Conservation (phyloP, 805 yeast species). For the Kodamaea hsintzibuensis region DNA sequence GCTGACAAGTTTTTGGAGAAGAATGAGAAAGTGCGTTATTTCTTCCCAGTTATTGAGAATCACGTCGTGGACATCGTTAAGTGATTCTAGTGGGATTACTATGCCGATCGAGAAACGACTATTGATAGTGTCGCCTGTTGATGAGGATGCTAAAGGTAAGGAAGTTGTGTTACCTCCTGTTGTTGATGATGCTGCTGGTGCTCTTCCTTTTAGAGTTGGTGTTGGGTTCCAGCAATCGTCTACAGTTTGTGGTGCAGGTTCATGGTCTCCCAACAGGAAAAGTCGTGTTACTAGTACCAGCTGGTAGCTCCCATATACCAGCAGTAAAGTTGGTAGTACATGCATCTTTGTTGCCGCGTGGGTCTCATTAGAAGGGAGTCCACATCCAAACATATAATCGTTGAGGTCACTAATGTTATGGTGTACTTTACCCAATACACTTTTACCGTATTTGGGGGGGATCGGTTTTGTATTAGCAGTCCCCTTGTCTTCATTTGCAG, state of each 20-base stretch:
- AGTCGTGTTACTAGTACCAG: slow-evolving; percentile 48
- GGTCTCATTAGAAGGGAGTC: slow-evolving; percentile 50
- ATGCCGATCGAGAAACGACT: slow-evolving; percentile 50
- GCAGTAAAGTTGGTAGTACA: slow-evolving; percentile 43
- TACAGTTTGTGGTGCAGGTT: slow-evolving; percentile 3
- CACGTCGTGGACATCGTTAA: slow-evolving; percentile 36
- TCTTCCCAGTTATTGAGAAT: slow-evolving; percentile 53
- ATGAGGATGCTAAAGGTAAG: background rate
- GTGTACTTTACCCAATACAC: slow-evolving; percentile 22
- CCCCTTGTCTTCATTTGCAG: slow-evolving; percentile 26
- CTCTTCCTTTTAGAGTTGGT: slow-evolving; percentile 36
- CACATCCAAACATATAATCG: slow-evolving; percentile 58
- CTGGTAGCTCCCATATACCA: slow-evolving; percentile 28
- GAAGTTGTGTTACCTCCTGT: background rate
- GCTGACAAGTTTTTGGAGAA: slow-evolving; percentile 40
- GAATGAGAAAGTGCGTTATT: slow-evolving; percentile 39
- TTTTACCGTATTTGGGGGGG: slow-evolving; percentile 6
- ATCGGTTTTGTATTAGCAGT: background rate
- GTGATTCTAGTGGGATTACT: slow-evolving; percentile 45
- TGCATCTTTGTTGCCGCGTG: slow-evolving; percentile 49
- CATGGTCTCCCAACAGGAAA: slow-evolving; percentile 32
- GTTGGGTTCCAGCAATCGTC: slow-evolving; percentile 42
- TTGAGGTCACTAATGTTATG: slow-evolving; percentile 48
- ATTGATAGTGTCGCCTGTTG: slow-evolving; percentile 16
- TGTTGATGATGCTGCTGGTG: background rate